Percentiles rank a stretch among this genome's conserved stretches.
Conservation (phyloP, 176 grass and related monocot genomes). For the Musa acuminata region DNA sequence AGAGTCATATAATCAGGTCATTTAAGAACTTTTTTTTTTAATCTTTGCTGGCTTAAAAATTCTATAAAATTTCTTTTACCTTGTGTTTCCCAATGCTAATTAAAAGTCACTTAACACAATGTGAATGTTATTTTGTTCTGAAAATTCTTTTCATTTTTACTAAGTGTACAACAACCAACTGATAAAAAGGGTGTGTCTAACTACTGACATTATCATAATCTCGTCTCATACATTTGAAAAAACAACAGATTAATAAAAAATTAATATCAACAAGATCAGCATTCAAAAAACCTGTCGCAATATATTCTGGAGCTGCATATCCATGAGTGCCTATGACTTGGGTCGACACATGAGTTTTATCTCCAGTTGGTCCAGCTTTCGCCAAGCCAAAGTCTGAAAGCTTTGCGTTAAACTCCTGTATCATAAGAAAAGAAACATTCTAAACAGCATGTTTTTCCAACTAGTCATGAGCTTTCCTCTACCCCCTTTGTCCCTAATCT, state of each 20-base stretch:
- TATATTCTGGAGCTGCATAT: slow-evolving; percentile 97
- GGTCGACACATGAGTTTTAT: slow-evolving; percentile 96
- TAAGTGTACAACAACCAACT: no score
- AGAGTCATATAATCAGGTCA: no score
- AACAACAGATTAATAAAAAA: neutral
- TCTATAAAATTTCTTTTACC: no score
- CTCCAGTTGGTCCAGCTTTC: slow-evolving; percentile 92
- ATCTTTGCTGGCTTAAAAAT: no score
- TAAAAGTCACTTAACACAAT: no score
- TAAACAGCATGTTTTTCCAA: neutral
- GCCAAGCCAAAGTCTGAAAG: slow-evolving; percentile 97
- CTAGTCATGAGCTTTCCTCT: neutral
- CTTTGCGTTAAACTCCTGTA: slow-evolving; percentile 86
- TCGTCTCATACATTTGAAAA: neutral
- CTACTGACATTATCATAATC: no score
- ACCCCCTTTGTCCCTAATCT: neutral
- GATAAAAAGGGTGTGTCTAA: no score
- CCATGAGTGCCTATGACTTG: slow-evolving; percentile 98
- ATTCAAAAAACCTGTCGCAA: slow-evolving; percentile 61
- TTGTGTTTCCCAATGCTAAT: no score
- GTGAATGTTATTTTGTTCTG: no score
- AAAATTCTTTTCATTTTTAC: no score
- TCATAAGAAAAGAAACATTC: slow-evolving; percentile 10
- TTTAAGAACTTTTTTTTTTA: no score
- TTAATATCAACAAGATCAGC: neutral